Percentiles rank a stretch among this genome's conserved stretches.
Conservation (phyloP, 371 early-diverging fungal genomes). For the Blakeslea trispora region DNA sequence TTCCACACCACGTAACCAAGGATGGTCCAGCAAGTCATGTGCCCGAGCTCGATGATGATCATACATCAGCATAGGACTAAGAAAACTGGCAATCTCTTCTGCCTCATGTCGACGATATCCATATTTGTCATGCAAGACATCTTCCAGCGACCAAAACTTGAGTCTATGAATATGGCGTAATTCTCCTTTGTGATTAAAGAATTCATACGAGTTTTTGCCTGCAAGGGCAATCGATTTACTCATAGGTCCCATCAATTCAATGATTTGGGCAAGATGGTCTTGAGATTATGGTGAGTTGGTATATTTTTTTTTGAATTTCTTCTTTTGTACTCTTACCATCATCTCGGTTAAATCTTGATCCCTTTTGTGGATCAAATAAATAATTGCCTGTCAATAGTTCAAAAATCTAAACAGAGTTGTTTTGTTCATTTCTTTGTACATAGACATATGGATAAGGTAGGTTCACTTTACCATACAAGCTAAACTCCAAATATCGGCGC, state of each 20-base stretch:
- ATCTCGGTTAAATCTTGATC: conserved; percentile 82
- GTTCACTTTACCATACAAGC: conserved; percentile 81
- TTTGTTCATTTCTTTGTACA: background rate
- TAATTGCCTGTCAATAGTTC: conserved; percentile 96
- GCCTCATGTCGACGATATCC: conserved; percentile 57
- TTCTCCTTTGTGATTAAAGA: conserved; percentile 79
- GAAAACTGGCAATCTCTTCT: conserved; percentile 61
- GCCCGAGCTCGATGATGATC: conserved; percentile 58
- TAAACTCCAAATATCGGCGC: conserved; percentile 98
- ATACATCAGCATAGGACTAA: conserved; percentile 77
- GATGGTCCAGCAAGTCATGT: conserved; percentile 56
- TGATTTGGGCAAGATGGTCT: conserved; percentile 97
- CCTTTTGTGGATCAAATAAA: conserved; percentile 91
- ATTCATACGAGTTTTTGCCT: conserved; percentile 76
- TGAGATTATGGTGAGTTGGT: too few species aligned
- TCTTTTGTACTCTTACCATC: conserved; percentile 66
- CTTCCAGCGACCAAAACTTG: conserved; percentile 77
- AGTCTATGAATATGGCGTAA: conserved; percentile 85
- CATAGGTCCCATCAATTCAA: conserved; percentile 88
- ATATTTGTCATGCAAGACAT: conserved; percentile 88
- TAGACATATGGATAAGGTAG: background rate
- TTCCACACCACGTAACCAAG: conserved; percentile 58
- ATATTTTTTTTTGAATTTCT: background rate
- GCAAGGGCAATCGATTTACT: conserved; percentile 71
- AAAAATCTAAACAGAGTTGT: conserved; percentile 45